Evolutionary conservation across 108 stramenopile species (phyloP), one percentile per base, ranked within the genome.

Genomic region (Seminavis robusta): DNA sequence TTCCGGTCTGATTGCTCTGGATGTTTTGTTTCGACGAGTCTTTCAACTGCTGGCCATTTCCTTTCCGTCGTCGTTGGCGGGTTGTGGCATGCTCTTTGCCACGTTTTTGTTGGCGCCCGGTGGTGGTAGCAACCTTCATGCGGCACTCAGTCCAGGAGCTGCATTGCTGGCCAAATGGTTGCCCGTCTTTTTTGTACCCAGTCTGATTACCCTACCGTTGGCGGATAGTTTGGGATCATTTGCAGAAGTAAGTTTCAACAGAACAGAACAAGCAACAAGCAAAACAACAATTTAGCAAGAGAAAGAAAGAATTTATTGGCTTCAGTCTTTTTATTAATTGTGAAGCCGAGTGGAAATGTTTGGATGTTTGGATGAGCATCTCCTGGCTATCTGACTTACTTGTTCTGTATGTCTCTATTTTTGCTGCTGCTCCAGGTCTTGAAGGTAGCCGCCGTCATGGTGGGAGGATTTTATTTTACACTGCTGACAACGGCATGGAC

Each of bases 121-220:
- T 16, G 53, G 50, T 27, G 76, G 77, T 11, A 69, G 70, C 32
- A 33, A 34, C 6, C 38, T 65, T 3, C 77, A 73, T 48, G 34
- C 50, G 10, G 27, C 62, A 15, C 47, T 88, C 50, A 57, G 50
- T 36, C 86, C 90, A n/a, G 88, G 88, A 7, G 56, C 84, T 3
- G 66, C 52, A 21, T 39, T 85, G 7, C 62, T 89, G 61, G 77
- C 83, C 37, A 92, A 88, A 48, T 87, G 83, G 83, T 53, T 87
- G 27, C 85, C 89, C 0, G 83, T 90, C 30, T 83, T 90, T 57
- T 90, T 86, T 51, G 88, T 89, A 1, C 88, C 88, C 9, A 70
- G 76, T n/a, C 56, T 90, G 43, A 72, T 81, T 28, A 80, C 83
- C 38, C 33, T 90, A 37, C 89, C 89, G 21, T 47, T 90, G 51